Conservation (phyloP, 257 asterid genomes). For the Nicotiana attenuata region DNA sequence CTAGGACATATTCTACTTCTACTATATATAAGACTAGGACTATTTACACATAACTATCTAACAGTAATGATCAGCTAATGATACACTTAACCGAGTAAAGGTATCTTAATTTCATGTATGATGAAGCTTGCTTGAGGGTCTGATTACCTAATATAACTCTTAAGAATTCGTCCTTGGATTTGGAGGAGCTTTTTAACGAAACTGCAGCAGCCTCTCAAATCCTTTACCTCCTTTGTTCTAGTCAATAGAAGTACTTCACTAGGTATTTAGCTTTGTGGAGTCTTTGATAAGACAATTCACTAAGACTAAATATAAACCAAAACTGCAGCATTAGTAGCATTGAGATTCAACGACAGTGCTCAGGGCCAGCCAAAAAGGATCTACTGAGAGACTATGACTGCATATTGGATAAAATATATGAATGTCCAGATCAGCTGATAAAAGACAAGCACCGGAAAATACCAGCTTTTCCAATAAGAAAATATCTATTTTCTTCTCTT, state of each 20-base stretch:
- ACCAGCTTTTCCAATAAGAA: neutral
- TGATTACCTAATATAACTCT: neutral
- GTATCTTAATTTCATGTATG: neutral
- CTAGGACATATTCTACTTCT: no score
- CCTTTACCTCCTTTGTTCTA: no score
- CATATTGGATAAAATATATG: neutral
- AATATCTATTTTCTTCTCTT: neutral
- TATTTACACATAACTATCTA: no score
- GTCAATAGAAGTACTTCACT: neutral
- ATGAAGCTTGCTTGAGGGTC: neutral
- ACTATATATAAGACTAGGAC: no score
- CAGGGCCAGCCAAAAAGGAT: neutral
- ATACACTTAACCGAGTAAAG: neutral
- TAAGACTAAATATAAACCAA: neutral
- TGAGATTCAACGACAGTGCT: neutral
- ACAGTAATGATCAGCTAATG: neutral
- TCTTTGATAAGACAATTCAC: neutral
- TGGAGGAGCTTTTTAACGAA: neutral
- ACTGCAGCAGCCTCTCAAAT: neutral
- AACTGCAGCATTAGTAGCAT: neutral
- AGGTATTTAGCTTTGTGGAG: neutral
- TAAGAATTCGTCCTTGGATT: neutral
- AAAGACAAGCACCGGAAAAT: neutral
- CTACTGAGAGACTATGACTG: slow-evolving; percentile 6
- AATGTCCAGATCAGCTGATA: neutral